Conservation (phyloP, 805 yeast species). For the Yamadazyma olivae region DNA sequence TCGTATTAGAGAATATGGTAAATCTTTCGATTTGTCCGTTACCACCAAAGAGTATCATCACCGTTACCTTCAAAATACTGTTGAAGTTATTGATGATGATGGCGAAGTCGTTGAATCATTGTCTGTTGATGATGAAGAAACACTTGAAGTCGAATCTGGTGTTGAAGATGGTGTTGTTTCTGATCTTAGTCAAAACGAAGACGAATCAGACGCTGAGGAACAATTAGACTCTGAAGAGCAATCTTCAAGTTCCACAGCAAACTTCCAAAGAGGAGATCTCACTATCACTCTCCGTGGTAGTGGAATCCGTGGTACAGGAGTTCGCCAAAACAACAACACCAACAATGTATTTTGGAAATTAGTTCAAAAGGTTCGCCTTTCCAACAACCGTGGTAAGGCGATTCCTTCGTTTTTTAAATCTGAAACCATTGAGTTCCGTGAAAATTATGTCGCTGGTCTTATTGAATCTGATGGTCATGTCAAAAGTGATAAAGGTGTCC, state of each 20-base stretch:
- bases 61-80: slow-evolving; percentile 2
- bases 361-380: slow-evolving; percentile 13
- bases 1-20: slow-evolving; percentile 20
- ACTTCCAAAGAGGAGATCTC: neutral
- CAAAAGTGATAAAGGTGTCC: slow-evolving; percentile 5
- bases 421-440: slow-evolving; percentile 40
- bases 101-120: slow-evolving; percentile 6
- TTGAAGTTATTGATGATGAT: slow-evolving; percentile 1
- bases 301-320: neutral
- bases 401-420: slow-evolving; percentile 30
- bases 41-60: slow-evolving; percentile 1
- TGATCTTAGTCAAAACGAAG: neutral
- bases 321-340: neutral
- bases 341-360: slow-evolving; percentile 23
- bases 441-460: slow-evolving; percentile 43
- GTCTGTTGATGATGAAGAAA: neutral
- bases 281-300: slow-evolving; percentile 2
- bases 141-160: slow-evolving; percentile 1
- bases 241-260: too few relatives aligned
- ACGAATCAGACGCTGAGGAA: neutral
- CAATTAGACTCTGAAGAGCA: neutral
- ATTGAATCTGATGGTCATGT: slow-evolving; percentile 39
- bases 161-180: slow-evolving; percentile 5
- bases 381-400: slow-evolving; percentile 11
- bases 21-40: slow-evolving; percentile 2